Percentiles rank a stretch among this genome's conserved stretches.
These are phyloP conservation scores for Dendrocalamus sinicus DNA, from an alignment of 176 grass and related monocot species.

Conservation along the genomic window DNA sequence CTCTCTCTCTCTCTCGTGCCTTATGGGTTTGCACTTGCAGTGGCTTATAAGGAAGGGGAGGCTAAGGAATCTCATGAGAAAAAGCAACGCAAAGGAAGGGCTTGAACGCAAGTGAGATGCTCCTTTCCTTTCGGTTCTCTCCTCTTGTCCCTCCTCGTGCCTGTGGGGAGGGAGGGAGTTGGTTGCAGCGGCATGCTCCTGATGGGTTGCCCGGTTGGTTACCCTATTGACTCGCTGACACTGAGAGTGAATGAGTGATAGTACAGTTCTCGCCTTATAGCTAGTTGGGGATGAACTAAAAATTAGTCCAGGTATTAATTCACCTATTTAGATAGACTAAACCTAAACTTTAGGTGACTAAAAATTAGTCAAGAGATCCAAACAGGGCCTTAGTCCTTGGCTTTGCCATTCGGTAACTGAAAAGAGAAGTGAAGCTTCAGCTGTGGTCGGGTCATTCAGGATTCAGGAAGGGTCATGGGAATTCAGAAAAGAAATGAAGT, in stretches of 20 bases:
- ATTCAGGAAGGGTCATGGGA: slow-evolving; percentile 1
- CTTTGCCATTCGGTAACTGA: neutral
- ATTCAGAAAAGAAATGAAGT: neutral
- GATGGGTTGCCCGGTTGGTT: slow-evolving; percentile 38
- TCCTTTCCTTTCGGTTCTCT: neutral
- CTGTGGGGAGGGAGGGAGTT: neutral
- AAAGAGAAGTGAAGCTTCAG: slow-evolving; percentile 24
- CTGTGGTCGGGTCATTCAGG: slow-evolving; percentile 36
- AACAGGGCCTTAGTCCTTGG: neutral
- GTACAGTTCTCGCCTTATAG: neutral
- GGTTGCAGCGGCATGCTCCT: slow-evolving; percentile 32
- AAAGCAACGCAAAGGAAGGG: slow-evolving; percentile 33
- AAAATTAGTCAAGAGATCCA: too few relatives aligned
- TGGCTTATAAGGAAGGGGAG: slow-evolving; percentile 52
- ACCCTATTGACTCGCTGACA: slow-evolving; percentile 19
- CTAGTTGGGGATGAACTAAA: too few relatives aligned
- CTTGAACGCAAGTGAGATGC: slow-evolving; percentile 44
- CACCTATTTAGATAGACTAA: too few relatives aligned
- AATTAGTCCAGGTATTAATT: too few relatives aligned
- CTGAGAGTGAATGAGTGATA: neutral
- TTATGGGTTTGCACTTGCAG: slow-evolving; percentile 29
- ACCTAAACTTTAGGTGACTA: too few relatives aligned
- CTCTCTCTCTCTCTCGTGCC: slow-evolving; percentile 11
- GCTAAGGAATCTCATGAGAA: slow-evolving; percentile 40
- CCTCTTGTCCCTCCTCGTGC: slow-evolving; percentile 14